Conservation (phyloP, 371 early-diverging fungal species). For the Choanephora cucurbitarum region DNA sequence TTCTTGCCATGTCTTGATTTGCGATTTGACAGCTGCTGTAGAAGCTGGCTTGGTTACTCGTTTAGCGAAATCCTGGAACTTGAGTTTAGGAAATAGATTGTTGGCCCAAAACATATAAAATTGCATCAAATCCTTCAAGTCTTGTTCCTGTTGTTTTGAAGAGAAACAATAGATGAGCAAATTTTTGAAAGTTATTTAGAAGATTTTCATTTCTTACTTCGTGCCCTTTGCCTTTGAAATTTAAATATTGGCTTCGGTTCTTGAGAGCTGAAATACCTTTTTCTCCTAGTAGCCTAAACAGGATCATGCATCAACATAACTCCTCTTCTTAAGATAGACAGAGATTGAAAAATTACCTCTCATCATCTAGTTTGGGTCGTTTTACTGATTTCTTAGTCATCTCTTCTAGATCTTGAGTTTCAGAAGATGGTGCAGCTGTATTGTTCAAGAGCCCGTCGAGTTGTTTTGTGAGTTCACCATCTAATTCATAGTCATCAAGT, state of each 20-base stretch:
- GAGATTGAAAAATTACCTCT: conserved; percentile 15
- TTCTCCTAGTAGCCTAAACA: conserved; percentile 22
- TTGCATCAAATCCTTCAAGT: conserved; percentile 49
- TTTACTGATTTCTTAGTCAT: not conserved
- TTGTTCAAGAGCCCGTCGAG: not conserved
- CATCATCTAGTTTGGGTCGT: conserved; percentile 12
- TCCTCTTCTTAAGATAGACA: no score
- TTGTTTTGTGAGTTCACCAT: not conserved
- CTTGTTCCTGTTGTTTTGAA: no score
- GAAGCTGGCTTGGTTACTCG: conserved; percentile 43
- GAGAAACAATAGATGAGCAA: not conserved
- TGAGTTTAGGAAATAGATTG: conserved; percentile 50
- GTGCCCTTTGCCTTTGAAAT: conserved; percentile 35
- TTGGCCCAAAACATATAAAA: conserved; percentile 63
- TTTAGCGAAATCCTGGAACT: conserved; percentile 45
- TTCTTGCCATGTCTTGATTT: conserved; percentile 28
- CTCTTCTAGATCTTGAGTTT: not conserved
- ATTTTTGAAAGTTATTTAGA: not conserved
- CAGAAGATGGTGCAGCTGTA: not conserved
- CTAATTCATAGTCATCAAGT: conserved; percentile 14
- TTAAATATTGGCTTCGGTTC: conserved; percentile 26
- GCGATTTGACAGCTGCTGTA: conserved; percentile 24
- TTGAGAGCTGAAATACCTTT: conserved; percentile 34
- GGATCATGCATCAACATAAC: no score
- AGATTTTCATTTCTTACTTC: conserved; percentile 27